A percentile compares a stretch with the other conserved stretches of the same genome.
Conservation (phyloP, 768 basidiomycete species). For the Kwoniella sp. region DNA sequence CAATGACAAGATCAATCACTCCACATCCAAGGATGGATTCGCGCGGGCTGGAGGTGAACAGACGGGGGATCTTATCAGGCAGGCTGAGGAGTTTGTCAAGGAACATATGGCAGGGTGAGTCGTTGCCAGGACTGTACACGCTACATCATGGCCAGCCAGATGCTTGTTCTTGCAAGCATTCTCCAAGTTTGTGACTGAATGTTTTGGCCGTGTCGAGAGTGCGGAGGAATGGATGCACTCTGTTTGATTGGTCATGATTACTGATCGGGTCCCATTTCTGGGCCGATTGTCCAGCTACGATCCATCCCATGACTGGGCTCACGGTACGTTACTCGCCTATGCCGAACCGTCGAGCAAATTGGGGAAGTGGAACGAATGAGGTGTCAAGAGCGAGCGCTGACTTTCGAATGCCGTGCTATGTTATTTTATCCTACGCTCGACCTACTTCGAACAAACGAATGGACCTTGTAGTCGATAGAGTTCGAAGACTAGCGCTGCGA, state of each 20-base stretch:
- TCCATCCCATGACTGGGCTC: conserved; percentile 55
- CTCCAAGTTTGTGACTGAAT: too few species aligned
- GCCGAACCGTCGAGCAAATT: too few species aligned
- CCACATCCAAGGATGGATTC: too few species aligned
- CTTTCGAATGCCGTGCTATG: too few species aligned
- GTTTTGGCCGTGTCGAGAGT: too few species aligned
- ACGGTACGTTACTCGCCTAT: conserved; percentile 39
- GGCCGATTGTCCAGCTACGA: conserved; percentile 39
- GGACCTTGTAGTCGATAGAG: conserved; percentile 72
- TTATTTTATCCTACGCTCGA: too few species aligned
- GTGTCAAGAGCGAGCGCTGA: neutral
- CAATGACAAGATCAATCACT: too few species aligned
- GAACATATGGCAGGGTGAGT: conserved; percentile 48
- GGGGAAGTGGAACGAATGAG: neutral
- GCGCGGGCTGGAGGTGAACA: neutral
- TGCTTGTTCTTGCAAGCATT: too few species aligned
- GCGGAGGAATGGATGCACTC: too few species aligned
- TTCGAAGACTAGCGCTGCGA: conserved; percentile 72
- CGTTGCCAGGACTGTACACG: too few species aligned
- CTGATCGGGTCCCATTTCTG: neutral
- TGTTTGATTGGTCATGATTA: conserved; percentile 2
- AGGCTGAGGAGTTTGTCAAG: conserved; percentile 50
- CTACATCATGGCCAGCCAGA: too few species aligned
- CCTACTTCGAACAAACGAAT: neutral
- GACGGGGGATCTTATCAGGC: conserved; percentile 18